Evolutionary conservation across 2,329 filamentous ascomycete genomes (phyloP).

Genomic region (Sclerotiophoma versabilis): DNA sequence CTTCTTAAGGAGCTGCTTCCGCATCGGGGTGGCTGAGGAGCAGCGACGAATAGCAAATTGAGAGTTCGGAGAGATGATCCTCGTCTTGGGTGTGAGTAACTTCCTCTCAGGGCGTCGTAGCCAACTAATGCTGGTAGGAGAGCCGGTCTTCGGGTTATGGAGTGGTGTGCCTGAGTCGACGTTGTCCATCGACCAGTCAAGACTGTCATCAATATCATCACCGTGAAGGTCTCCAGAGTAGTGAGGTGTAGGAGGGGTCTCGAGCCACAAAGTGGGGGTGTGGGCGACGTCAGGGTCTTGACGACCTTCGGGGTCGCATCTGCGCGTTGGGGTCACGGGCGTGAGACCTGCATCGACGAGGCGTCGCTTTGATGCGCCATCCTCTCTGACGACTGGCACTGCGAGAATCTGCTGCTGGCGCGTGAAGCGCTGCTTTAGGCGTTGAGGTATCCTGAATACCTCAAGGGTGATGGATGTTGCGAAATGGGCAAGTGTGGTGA

Average conservation of each 20-base stretch:
- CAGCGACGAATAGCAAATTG: background rate
- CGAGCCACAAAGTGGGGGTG: background rate
- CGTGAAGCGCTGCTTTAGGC: conserved; percentile 20
- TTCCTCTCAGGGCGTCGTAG: background rate
- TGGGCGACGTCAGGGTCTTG: background rate
- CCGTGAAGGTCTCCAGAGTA: background rate
- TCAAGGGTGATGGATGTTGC: conserved; percentile 18
- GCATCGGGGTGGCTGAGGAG: background rate
- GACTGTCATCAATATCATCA: conserved; percentile 15
- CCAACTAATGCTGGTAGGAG: background rate
- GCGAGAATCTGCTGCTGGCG: conserved; percentile 30
- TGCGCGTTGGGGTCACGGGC: conserved; percentile 20
- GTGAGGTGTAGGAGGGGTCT: background rate
- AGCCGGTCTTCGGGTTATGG: conserved; percentile 18
- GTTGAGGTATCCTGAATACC: conserved; percentile 21
- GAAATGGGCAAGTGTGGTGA: conserved; percentile 25
- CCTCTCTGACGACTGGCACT: conserved; percentile 25
- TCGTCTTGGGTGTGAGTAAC: background rate
- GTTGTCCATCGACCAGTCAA: conserved; percentile 29
- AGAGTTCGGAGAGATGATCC: background rate
- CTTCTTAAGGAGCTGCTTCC: conserved; percentile 9
- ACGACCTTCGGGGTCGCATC: background rate
- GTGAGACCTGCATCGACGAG: conserved; percentile 35
- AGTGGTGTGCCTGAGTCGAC: conserved; percentile 22
- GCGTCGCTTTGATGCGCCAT: conserved; percentile 41